These are phyloP conservation scores for Rubia balearica DNA, from an alignment of 305 asterid genomes.

Conservation along the genomic window DNA sequence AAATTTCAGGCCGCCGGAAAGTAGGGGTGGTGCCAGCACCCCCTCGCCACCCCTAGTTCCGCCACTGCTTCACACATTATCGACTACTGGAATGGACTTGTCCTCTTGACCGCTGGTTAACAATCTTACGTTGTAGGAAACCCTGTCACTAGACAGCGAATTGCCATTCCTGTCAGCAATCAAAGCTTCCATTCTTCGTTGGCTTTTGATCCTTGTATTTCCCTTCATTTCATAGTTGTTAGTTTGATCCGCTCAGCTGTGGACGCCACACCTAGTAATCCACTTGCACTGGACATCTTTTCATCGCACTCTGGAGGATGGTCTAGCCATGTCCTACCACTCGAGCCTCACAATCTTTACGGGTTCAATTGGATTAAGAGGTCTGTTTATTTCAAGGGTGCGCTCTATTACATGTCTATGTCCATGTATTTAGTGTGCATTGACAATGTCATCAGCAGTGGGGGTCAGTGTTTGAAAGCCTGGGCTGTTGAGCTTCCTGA, in stretches of 20 bases:
- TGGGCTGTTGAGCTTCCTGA: not conserved
- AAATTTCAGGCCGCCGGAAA: too few relatives aligned
- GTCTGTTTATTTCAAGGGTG: not conserved
- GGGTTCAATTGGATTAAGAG: not conserved
- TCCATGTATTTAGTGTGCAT: not conserved
- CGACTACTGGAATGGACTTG: not conserved
- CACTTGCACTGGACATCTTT: not conserved
- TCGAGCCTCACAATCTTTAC: not conserved
- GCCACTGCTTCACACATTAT: too few relatives aligned
- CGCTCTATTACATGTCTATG: not conserved
- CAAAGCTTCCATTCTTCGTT: not conserved
- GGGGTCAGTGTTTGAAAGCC: not conserved
- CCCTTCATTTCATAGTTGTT: not conserved
- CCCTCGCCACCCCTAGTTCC: too few relatives aligned
- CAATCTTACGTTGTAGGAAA: not conserved
- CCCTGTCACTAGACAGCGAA: conserved; percentile 1
- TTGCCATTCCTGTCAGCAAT: not conserved
- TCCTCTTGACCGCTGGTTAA: not conserved
- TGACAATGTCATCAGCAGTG: not conserved
- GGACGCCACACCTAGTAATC: not conserved
- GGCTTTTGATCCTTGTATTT: not conserved
- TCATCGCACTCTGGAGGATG: not conserved
- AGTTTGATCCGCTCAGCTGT: not conserved
- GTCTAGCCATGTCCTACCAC: not conserved
- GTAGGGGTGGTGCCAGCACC: too few relatives aligned